Percentiles rank a stretch among this genome's conserved stretches.
phyloP scores from a whole-genome alignment of 2,329 filamentous ascomycete genomes.

The Aspergillus felis region DNA sequence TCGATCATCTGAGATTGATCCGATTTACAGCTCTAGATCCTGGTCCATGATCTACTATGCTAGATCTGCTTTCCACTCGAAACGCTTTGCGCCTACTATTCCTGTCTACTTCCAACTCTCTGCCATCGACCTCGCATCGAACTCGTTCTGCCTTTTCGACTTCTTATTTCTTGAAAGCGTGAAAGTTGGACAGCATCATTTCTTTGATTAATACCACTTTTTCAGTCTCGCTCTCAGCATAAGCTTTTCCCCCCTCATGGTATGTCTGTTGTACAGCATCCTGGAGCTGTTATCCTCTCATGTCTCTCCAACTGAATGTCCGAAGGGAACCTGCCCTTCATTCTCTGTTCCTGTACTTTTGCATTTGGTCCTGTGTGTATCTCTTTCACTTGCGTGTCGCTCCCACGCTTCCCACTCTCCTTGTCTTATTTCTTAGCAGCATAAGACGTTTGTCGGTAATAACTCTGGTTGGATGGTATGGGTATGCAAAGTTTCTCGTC shows the following conservation, averaged over 20 bases:
- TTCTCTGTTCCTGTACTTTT: constrained; percentile 1
- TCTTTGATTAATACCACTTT: constrained; percentile 24
- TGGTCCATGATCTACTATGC: constrained; percentile 12
- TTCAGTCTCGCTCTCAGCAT: not conserved
- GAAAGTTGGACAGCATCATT: constrained; percentile 24
- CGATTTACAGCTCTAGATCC: constrained; percentile 14
- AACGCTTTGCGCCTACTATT: not conserved
- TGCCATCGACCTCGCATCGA: constrained; percentile 21
- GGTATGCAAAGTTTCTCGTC: constrained; percentile 1
- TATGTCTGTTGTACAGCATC: constrained; percentile 3
- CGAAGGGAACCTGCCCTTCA: not conserved
- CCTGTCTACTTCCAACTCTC: not conserved
- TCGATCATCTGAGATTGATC: constrained; percentile 18
- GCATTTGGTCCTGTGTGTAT: constrained; percentile 5
- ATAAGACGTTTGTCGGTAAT: not conserved
- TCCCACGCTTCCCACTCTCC: not conserved
- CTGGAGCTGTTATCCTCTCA: constrained; percentile 2
- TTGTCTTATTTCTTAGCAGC: not conserved
- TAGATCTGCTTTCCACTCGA: not conserved
- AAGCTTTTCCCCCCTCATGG: constrained; percentile 2
- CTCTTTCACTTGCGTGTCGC: not conserved
- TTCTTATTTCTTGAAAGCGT: constrained; percentile 25
- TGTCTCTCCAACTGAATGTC: constrained; percentile 1
- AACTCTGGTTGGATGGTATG: constrained; percentile 2
- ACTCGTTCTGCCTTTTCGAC: constrained; percentile 23